A percentile compares a stretch with the other conserved stretches of the same genome.
Conservation (phyloP, 768 basidiomycete species). For the Sporobolomyces pararoseus region DNA sequence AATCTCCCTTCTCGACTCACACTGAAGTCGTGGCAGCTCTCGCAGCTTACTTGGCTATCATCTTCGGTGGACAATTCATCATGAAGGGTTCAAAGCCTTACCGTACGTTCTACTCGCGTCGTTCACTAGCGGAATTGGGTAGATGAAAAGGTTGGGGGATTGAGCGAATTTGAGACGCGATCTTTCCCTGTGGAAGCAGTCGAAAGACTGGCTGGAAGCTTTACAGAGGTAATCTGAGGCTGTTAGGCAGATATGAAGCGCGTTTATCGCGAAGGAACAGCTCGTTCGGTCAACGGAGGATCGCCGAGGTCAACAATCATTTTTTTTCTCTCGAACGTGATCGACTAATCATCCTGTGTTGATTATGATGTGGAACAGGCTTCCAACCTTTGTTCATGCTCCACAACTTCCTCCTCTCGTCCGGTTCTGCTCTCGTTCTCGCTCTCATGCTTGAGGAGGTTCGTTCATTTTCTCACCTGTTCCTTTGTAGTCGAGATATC, state of each 20-base stretch:
- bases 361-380: constrained; percentile 38
- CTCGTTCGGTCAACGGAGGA: background rate
- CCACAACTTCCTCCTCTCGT: constrained; percentile 84
- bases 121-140: no score
- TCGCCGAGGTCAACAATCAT: background rate
- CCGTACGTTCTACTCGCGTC: constrained; percentile 49
- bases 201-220: background rate
- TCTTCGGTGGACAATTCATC: constrained; percentile 76
- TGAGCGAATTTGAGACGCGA: constrained; percentile 1
- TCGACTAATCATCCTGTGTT: background rate
- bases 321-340: background rate
- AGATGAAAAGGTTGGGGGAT: constrained; percentile 2
- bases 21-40: constrained; percentile 68
- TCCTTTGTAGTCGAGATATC: background rate
- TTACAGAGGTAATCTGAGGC: background rate
- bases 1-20: constrained; percentile 73
- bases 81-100: constrained; percentile 74
- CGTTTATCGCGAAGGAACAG: background rate
- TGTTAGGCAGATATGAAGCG: background rate
- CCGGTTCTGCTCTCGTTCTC: constrained; percentile 77
- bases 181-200: background rate
- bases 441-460: constrained; percentile 90
- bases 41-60: constrained; percentile 74
- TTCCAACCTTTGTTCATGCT: constrained; percentile 51
- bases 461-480: background rate